Evolutionary conservation across 371 early-diverging fungal genomes (phyloP).

Genomic region (Lichtheimia ornata): DNA sequence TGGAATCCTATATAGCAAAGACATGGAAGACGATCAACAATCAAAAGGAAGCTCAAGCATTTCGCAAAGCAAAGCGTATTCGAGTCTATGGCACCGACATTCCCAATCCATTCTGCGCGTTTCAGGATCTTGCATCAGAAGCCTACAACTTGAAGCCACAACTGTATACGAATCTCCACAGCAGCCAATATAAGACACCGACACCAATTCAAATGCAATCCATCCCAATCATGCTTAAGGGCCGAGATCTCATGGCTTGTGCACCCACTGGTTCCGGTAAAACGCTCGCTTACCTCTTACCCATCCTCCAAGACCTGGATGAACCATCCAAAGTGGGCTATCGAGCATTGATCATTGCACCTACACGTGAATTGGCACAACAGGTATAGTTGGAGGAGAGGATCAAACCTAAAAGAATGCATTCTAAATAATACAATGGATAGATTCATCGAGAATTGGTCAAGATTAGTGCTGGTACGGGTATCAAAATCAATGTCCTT

Average conservation of each 20-base stretch:
- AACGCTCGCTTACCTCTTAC: slow-evolving; percentile 94
- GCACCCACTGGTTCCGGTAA: slow-evolving; percentile 99
- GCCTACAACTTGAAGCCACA: slow-evolving; percentile 71
- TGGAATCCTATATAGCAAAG: not conserved
- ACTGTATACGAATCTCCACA: slow-evolving; percentile 24
- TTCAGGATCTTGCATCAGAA: slow-evolving; percentile 70
- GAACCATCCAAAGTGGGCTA: slow-evolving; percentile 75
- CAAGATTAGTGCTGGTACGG: slow-evolving; percentile 69
- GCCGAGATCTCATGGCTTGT: slow-evolving; percentile 90
- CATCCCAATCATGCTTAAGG: slow-evolving; percentile 75
- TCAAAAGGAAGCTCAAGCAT: slow-evolving; percentile 33
- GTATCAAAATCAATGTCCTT: slow-evolving; percentile 77
- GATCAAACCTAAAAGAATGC: not conserved
- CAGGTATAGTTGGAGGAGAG: slow-evolving; percentile 64
- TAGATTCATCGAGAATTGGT: slow-evolving; percentile 80
- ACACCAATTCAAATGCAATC: slow-evolving; percentile 98
- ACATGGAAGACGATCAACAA: not conserved
- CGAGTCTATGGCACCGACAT: slow-evolving; percentile 85
- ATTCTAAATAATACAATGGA: not conserved
- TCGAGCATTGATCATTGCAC: slow-evolving; percentile 91
- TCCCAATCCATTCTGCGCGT: slow-evolving; percentile 82
- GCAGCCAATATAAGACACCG: slow-evolving; percentile 72
- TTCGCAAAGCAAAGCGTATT: slow-evolving; percentile 78
- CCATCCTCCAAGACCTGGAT: slow-evolving; percentile 85
- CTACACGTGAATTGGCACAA: slow-evolving; percentile 96